These are phyloP conservation scores for Phytopythium helicoides DNA, from an alignment of 352 stramenopile species.

Conservation along the genomic window DNA sequence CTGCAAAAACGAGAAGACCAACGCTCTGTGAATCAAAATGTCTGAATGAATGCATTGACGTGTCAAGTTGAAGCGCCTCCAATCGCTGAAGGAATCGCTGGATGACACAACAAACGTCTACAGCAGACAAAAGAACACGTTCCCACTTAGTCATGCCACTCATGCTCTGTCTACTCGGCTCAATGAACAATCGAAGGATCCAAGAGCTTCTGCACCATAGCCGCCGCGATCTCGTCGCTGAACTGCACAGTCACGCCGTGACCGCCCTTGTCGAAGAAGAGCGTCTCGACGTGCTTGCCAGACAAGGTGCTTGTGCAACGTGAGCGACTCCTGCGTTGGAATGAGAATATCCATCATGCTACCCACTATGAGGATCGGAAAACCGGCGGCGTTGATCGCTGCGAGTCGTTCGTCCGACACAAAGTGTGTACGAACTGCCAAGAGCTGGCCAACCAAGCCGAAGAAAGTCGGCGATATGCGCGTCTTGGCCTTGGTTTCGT, in stretches of 20 bases:
- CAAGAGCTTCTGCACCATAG: constrained; percentile 25
- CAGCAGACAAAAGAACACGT: too few relatives aligned
- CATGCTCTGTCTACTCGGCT: too few relatives aligned
- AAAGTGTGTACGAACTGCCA: constrained; percentile 41
- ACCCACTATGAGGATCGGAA: constrained; percentile 52
- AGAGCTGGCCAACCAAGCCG: constrained; percentile 30
- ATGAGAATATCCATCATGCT: constrained; percentile 49
- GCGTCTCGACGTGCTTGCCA: constrained; percentile 36
- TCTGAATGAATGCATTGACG: too few relatives aligned
- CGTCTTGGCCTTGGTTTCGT: constrained; percentile 22
- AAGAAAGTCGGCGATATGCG: constrained; percentile 17
- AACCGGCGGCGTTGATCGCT: constrained; percentile 33
- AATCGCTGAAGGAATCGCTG: not conserved
- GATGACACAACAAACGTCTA: too few relatives aligned
- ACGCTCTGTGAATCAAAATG: not conserved
- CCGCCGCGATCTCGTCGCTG: constrained; percentile 34
- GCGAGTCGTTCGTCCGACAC: constrained; percentile 45
- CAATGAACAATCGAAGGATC: too few relatives aligned
- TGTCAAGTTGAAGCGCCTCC: too few relatives aligned
- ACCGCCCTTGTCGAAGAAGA: constrained; percentile 44
- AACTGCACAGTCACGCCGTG: constrained; percentile 52
- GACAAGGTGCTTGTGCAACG: constrained; percentile 29
- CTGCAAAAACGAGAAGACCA: too few relatives aligned
- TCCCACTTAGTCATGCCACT: too few relatives aligned
- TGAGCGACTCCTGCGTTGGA: constrained; percentile 29